Conservation (phyloP, 1,284 basidiomycete species). For the Malassezia pachydermatis region DNA sequence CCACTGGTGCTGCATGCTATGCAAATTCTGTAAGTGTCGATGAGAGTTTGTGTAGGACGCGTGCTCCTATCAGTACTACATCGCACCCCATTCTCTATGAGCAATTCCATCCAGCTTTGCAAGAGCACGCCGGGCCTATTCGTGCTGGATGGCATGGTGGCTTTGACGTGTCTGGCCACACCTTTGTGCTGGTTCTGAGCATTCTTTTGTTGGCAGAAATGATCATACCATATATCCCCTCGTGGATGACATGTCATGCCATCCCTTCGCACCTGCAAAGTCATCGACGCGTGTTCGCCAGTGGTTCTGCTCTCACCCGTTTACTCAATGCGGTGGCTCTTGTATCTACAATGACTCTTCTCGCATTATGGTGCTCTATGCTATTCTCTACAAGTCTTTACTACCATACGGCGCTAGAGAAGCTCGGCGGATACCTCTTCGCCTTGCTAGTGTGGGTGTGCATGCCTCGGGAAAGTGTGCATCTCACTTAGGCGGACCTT, state of each 20-base stretch:
- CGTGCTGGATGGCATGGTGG: constrained; percentile 57
- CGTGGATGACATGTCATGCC: not conserved
- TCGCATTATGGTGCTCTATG: constrained; percentile 66
- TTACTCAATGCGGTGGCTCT: constrained; percentile 17
- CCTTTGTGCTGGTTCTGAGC: constrained; percentile 80
- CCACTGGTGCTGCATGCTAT: constrained; percentile 67
- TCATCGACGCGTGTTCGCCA: constrained; percentile 16
- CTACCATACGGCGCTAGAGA: constrained; percentile 80
- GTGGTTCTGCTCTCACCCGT: not conserved
- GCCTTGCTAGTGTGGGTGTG: constrained; percentile 30
- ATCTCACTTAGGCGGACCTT: not conserved
- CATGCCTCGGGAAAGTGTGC: constrained; percentile 24
- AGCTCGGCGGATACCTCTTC: constrained; percentile 61
- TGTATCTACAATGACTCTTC: constrained; percentile 51
- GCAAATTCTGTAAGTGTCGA: constrained; percentile 47
- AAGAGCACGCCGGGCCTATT: constrained; percentile 44
- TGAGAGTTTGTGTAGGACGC: constrained; percentile 26
- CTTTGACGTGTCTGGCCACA: constrained; percentile 87
- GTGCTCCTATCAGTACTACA: constrained; percentile 17
- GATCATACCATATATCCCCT: constrained; percentile 52
- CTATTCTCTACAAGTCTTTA: constrained; percentile 71
- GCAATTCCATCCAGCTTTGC: constrained; percentile 11
- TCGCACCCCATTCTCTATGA: constrained; percentile 22
- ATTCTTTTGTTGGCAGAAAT: constrained; percentile 70
- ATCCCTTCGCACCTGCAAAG: constrained; percentile 17